A percentile compares a stretch with the other conserved stretches of the same genome.
phyloP scores from a whole-genome alignment of 1,284 basidiomycete genomes.

The Schizopora paradoxa region DNA sequence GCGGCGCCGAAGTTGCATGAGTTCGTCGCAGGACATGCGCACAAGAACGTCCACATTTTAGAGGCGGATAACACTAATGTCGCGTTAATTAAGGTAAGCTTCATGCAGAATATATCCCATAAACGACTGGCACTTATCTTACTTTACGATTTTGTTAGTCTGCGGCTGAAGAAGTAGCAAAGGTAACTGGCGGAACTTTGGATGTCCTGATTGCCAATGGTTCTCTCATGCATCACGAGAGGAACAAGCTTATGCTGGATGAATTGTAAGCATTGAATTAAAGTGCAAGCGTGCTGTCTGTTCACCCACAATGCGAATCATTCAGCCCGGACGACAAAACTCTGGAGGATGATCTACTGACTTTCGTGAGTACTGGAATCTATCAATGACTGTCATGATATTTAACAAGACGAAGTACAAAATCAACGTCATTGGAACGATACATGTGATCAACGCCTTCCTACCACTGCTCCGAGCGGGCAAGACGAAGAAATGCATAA shows the following conservation, averaged over 20 bases:
- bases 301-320: neutral
- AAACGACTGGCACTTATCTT: neutral
- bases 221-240: conserved; percentile 14
- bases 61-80: conserved; percentile 30
- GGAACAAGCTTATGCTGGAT: conserved; percentile 16
- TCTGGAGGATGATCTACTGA: conserved; percentile 23
- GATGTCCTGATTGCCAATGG: conserved; percentile 35
- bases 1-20: conserved; percentile 20
- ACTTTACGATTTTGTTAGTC: conserved; percentile 4
- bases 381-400: conserved; percentile 6
- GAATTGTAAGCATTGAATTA: conserved; percentile 17
- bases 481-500: conserved; percentile 33
- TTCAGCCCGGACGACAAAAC: conserved; percentile 5
- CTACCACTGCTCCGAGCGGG: conserved; percentile 36
- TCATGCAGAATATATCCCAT: conserved; percentile 8
- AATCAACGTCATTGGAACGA: conserved; percentile 34
- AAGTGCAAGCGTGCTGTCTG: neutral
- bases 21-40: conserved; percentile 40
- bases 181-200: conserved; percentile 28
- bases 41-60: conserved; percentile 28
- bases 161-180: conserved; percentile 23
- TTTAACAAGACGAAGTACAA: conserved; percentile 22
- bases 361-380: conserved; percentile 18
- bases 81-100: conserved; percentile 23
- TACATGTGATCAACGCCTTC: conserved; percentile 34